Evolutionary conservation across 306 rosid species (phyloP).

Genomic region (Fragaria iinumae): DNA sequence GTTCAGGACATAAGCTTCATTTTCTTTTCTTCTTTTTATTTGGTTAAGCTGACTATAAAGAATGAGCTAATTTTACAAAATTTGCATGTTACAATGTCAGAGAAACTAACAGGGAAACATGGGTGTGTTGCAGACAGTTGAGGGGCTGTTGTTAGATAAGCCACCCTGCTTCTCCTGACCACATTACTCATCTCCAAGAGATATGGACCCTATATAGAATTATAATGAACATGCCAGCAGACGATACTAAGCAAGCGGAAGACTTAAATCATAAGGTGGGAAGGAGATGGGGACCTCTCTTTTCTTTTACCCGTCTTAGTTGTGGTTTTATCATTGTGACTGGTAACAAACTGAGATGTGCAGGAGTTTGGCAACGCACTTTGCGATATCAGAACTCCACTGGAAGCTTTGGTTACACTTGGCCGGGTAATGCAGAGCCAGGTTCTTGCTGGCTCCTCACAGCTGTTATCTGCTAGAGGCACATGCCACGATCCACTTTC

Average conservation of each 20-base stretch:
- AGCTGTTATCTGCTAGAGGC: constrained; percentile 43
- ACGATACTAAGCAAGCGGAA: background rate
- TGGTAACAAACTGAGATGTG: constrained; percentile 14
- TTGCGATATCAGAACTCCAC: constrained; percentile 23
- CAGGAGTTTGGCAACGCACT: constrained; percentile 14
- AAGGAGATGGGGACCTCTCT: constrained; percentile 58
- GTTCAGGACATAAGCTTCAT: background rate
- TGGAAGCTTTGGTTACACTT: constrained; percentile 20
- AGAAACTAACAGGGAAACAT: background rate
- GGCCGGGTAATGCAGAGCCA: constrained; percentile 83
- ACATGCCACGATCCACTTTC: constrained; percentile 87
- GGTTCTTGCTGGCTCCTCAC: constrained; percentile 40
- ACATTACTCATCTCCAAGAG: background rate
- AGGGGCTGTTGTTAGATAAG: background rate
- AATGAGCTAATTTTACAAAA: background rate
- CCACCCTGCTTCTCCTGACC: background rate
- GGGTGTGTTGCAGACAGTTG: background rate
- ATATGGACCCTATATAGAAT: background rate
- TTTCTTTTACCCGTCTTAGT: constrained; percentile 59
- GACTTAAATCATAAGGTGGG: constrained; percentile 9
- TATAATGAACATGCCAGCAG: background rate
- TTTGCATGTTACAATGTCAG: constrained; percentile 5
- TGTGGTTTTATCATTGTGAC: constrained; percentile 16
- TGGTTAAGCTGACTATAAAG: background rate
- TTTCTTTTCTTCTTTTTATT: background rate